Percentiles rank a stretch among this genome's conserved stretches.
phyloP scores from a whole-genome alignment of 805 yeast species.

The Saturnispora besseyi region DNA sequence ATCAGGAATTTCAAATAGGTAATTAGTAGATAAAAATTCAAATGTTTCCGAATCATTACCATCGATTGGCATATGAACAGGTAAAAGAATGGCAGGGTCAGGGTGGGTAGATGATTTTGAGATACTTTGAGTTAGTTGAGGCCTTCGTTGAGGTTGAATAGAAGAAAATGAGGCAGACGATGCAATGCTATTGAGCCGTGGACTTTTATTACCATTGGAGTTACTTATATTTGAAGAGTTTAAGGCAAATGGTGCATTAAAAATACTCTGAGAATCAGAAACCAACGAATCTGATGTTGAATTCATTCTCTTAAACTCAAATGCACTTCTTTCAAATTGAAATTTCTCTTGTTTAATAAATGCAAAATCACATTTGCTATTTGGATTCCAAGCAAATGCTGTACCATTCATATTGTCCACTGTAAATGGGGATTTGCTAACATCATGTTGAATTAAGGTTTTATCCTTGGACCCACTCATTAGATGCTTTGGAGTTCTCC shows the following conservation, averaged over 20 bases:
- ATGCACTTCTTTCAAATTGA: conserved; percentile 29
- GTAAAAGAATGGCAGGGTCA: conserved; percentile 30
- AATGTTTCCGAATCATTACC: conserved; percentile 36
- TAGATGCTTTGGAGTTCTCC: conserved; percentile 38
- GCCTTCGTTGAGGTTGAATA: conserved; percentile 13
- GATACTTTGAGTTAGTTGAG: conserved; percentile 13
- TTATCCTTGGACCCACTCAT: conserved; percentile 47
- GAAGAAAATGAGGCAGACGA: conserved; percentile 6
- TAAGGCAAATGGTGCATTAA: not conserved
- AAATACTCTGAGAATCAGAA: conserved; percentile 3
- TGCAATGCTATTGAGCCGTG: conserved; percentile 1
- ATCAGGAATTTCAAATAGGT: conserved; percentile 37
- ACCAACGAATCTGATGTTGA: conserved; percentile 1
- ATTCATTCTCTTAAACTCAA: conserved; percentile 11
- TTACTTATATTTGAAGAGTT: not conserved
- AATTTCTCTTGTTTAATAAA: conserved; percentile 43
- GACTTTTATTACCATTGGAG: not conserved
- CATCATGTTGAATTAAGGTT: conserved; percentile 38
- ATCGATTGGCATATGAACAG: conserved; percentile 35
- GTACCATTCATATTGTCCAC: conserved; percentile 44
- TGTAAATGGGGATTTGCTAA: conserved; percentile 33
- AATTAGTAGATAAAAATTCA: conserved; percentile 40
- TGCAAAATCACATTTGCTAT: conserved; percentile 37
- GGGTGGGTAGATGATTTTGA: conserved; percentile 1
- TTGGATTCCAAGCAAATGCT: conserved; percentile 49